These are phyloP conservation scores for Ustilago hordei DNA, from an alignment of 1,284 basidiomycete genomes.

Conservation along the genomic window DNA sequence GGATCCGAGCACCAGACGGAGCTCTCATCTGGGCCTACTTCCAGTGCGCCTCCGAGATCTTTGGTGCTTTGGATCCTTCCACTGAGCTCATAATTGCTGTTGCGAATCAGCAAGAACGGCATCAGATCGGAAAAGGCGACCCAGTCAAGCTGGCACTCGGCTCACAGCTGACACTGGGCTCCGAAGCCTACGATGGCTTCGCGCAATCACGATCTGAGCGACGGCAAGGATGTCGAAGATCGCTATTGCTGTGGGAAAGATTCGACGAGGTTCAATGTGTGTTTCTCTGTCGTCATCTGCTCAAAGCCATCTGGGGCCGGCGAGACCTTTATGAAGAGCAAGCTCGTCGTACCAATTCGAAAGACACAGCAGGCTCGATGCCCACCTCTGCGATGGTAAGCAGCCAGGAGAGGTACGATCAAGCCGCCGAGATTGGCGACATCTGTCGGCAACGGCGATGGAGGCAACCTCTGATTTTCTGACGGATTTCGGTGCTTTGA, in stretches of 20 bases:
- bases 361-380: too few relatives aligned
- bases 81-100: not conserved
- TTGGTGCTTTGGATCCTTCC: slow-evolving; percentile 16
- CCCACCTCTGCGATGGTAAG: not conserved
- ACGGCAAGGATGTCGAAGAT: slow-evolving; percentile 21
- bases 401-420: slow-evolving; percentile 11
- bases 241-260: slow-evolving; percentile 19
- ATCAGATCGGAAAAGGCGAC: slow-evolving; percentile 14
- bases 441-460: slow-evolving; percentile 27
- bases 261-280: slow-evolving; percentile 25
- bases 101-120: not conserved
- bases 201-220: slow-evolving; percentile 11
- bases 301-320: slow-evolving; percentile 23
- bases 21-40: slow-evolving; percentile 33
- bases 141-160: slow-evolving; percentile 13
- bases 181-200: slow-evolving; percentile 7
- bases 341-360: not conserved
- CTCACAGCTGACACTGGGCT: slow-evolving; percentile 9
- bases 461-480: slow-evolving; percentile 25
- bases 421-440: slow-evolving; percentile 7
- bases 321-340: slow-evolving; percentile 24
- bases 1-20: slow-evolving; percentile 25
- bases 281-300: slow-evolving; percentile 21
- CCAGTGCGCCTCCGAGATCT: slow-evolving; percentile 26
- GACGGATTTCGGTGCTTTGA: too few relatives aligned